A percentile compares a stretch with the other conserved stretches of the same genome.
Conservation (phyloP, 2,329 filamentous ascomycete genomes). For the Colletotrichum karsti region DNA sequence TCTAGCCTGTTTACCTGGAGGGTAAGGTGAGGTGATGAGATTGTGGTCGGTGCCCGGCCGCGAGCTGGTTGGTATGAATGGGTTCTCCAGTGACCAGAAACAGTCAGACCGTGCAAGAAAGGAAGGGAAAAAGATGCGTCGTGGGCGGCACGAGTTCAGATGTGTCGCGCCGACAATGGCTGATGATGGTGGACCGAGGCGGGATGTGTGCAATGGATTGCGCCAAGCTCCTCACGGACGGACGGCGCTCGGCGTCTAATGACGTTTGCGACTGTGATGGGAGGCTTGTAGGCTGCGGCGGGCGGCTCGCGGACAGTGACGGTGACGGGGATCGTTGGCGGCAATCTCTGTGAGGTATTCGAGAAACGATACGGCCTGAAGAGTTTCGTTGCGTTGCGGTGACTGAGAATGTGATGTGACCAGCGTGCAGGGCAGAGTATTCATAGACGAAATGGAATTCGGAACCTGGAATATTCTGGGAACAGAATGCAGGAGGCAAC, state of each 20-base stretch:
- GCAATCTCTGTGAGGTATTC: neutral
- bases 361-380: neutral
- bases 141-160: constrained; percentile 9
- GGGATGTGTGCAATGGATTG: neutral
- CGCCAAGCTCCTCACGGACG: neutral
- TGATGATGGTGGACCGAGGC: constrained; percentile 8
- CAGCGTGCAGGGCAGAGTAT: too few relatives aligned
- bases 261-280: constrained; percentile 16
- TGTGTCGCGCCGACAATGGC: neutral
- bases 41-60: too few relatives aligned
- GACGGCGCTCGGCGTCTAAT: constrained; percentile 16
- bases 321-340: constrained; percentile 8
- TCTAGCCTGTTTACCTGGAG: neutral
- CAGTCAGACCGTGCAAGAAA: neutral
- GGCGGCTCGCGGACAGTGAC: constrained; percentile 12
- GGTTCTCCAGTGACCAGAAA: neutral
- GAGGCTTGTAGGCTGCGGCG: neutral
- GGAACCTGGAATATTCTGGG: neutral
- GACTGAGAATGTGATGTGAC: neutral
- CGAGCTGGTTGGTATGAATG: neutral
- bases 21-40: neutral
- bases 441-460: neutral
- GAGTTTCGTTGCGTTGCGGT: neutral
- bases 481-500: neutral
- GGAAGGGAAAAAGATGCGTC: neutral